These are phyloP conservation scores for Trichosporon sp. DNA, from an alignment of 1,284 basidiomycete genomes.

Conservation along the genomic window DNA sequence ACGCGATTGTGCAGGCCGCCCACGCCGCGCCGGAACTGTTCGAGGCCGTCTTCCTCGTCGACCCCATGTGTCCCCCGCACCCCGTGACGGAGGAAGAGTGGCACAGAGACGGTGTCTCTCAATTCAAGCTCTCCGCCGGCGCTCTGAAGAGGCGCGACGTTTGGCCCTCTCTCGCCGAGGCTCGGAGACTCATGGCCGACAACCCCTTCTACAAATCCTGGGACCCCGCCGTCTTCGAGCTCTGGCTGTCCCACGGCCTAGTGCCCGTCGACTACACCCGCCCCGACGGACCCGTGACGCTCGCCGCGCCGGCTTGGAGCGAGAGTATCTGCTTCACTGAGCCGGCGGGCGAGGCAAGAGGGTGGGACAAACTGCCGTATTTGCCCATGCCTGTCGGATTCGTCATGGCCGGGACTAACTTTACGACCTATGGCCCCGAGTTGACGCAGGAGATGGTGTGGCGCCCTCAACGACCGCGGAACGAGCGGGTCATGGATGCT, in stretches of 20 bases:
- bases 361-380: constrained; percentile 43
- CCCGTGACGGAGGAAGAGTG: constrained; percentile 19
- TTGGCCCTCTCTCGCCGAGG: constrained; percentile 22
- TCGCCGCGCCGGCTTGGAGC: constrained; percentile 43
- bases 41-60: constrained; percentile 72
- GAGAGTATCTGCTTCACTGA: constrained; percentile 47
- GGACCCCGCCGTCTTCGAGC: constrained; percentile 66
- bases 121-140: constrained; percentile 44
- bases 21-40: constrained; percentile 70
- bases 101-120: not conserved
- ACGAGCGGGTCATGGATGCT: constrained; percentile 43
- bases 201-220: constrained; percentile 52
- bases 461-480: constrained; percentile 37
- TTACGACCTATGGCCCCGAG: constrained; percentile 39
- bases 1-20: constrained; percentile 66
- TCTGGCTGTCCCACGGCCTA: constrained; percentile 71
- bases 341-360: constrained; percentile 37
- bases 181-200: constrained; percentile 59
- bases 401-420: constrained; percentile 33
- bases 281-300: constrained; percentile 32
- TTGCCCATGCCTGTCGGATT: constrained; percentile 45
- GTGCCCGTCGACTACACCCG: constrained; percentile 48
- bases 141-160: constrained; percentile 59
- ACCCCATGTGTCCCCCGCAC: constrained; percentile 61
- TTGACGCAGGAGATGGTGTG: constrained; percentile 44